phyloP scores from a whole-genome alignment of 2,329 filamentous ascomycete genomes.

The Cercospora beticola region DNA sequence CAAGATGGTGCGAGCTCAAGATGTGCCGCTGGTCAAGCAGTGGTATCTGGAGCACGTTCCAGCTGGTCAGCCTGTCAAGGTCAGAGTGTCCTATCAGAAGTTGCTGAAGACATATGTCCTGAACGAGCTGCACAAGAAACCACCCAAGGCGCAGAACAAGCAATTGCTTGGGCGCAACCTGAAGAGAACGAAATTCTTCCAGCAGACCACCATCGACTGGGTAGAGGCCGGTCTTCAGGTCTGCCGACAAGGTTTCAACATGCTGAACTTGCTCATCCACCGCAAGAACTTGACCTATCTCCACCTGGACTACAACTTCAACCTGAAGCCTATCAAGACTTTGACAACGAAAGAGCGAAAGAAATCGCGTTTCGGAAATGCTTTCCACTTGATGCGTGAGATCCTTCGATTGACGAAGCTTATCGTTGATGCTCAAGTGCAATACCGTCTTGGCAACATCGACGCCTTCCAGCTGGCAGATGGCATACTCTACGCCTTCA shows the following conservation, averaged over 20 bases:
- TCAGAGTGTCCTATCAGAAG: conserved; percentile 97
- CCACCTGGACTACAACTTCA: conserved; percentile 99
- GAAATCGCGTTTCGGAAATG: conserved; percentile 98
- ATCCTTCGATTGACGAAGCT: conserved; percentile 94
- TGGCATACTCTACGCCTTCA: conserved; percentile 98
- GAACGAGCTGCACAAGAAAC: conserved; percentile 95
- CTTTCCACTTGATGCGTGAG: conserved; percentile 98
- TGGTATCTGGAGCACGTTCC: conserved; percentile 98
- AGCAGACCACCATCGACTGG: conserved; percentile 99
- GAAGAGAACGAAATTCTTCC: conserved; percentile 98
- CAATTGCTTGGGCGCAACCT: conserved; percentile 86
- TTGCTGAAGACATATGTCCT: conserved; percentile 92
- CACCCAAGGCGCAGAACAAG: conserved; percentile 91
- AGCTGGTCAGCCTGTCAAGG: conserved; percentile 87
- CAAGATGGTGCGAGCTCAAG: conserved; percentile 93
- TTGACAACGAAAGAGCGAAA: conserved; percentile 98
- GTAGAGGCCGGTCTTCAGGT: conserved; percentile 98
- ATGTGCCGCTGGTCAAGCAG: conserved; percentile 94
- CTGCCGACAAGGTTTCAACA: conserved; percentile 97
- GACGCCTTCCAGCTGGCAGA: conserved; percentile 98
- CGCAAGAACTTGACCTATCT: conserved; percentile 98
- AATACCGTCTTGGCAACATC: conserved; percentile 95
- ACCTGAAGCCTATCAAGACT: conserved; percentile 97
- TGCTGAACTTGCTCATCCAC: conserved; percentile 96
- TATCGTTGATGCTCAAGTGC: conserved; percentile 97